Conservation (phyloP, 257 asterid genomes). For the Rhazya stricta region DNA sequence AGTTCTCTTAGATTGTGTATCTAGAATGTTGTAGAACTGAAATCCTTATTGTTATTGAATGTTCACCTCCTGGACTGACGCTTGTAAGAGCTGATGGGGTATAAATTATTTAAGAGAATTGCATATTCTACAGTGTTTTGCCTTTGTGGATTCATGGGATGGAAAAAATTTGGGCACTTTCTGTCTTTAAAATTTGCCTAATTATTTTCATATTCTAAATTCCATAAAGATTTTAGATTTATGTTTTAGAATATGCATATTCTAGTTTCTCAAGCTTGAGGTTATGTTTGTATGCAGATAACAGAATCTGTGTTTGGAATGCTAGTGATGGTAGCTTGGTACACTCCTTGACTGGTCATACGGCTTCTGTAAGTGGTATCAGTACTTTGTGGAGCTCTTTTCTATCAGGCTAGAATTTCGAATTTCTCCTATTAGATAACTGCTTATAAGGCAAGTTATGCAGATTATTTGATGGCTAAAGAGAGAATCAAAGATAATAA, state of each 20-base stretch:
- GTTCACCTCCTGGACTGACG: not conserved
- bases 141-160: not conserved
- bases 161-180: not conserved
- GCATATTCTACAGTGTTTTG: not conserved
- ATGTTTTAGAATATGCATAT: not conserved
- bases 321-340: slow-evolving; percentile 96
- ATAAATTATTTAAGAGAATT: not conserved
- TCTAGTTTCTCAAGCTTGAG: not conserved
- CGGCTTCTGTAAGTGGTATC: slow-evolving; percentile 65
- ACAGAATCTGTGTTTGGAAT: slow-evolving; percentile 96
- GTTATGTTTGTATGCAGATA: slow-evolving; percentile 51
- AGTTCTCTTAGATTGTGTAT: not conserved
- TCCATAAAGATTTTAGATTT: too few relatives aligned
- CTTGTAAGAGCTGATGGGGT: not conserved
- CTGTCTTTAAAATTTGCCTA: not conserved
- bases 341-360: slow-evolving; percentile 87
- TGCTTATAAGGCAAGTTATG: not conserved
- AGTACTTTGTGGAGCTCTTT: slow-evolving; percentile 17
- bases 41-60: not conserved
- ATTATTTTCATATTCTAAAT: not conserved
- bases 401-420: not conserved
- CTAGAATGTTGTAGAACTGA: not conserved
- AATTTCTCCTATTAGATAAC: not conserved
- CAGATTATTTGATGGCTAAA: not conserved
- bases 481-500: not conserved